Evolutionary conservation across 2,329 filamentous ascomycete genomes (phyloP), one percentile per base, ranked within the genome.

Genomic region (Akanthomyces lecanii): DNA sequence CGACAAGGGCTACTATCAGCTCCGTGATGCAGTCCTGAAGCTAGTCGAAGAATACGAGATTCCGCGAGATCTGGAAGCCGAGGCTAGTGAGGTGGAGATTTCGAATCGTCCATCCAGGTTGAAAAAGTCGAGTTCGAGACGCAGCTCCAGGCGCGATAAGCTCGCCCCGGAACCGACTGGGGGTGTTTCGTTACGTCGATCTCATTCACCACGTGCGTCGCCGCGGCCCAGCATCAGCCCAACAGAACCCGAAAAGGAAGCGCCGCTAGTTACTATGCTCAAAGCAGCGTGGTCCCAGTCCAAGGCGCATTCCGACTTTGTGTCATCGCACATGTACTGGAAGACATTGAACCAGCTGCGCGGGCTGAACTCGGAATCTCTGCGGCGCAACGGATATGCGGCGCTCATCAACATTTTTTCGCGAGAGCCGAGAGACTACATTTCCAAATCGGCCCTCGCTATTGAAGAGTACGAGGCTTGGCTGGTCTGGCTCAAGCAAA

Each of bases 281-380:
- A 87, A 89, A 66, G 88, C 89, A 21, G 91, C 91, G 18, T 90
- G 89, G 67, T 82, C 87, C 0, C 89, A 91, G 72, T 92, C 90
- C 62, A 87, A 90, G 68, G 86, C 89, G 28, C 86, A 90, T 65
- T 90, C 89, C 0, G 91, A 96, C 72, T 97, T 92, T 69, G 86
- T 95, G 56, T 89, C 89, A 36, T 89, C 91, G 1, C 91, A 96
- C 68, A 82, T 91, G 58, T 97, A 94, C 78, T 94, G 90, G 87
- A 90, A 89, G 71, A 92, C 91, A 0, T 78, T 94, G 33, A 86
- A 90, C 65, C 89, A 92, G 65, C 81, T 96, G 21, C 85, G 86
- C 68, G 82, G 82, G 61, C 75, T 90, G 62, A 80, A 79, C 48
- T 87, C 84, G 18, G 78, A 83, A 7, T 88, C 82, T 11, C 75